Evolutionary conservation across 2,329 filamentous ascomycete species (phyloP), one percentile per base, ranked within the genome.

Genomic region (Acrodontium crateriforme): DNA sequence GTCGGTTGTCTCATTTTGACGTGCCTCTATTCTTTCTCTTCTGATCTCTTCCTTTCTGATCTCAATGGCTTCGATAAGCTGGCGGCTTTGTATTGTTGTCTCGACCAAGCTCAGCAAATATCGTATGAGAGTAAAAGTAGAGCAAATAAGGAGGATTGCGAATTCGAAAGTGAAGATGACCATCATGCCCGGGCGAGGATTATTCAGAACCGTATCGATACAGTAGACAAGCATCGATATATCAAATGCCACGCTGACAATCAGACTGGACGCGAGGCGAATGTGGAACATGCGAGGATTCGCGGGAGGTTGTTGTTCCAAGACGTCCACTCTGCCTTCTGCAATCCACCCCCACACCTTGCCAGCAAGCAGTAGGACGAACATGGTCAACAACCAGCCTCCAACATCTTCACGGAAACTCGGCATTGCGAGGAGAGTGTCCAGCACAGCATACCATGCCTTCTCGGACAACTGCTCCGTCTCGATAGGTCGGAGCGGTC

Each of bases 121-220:
- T 34, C 85, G 74, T 30, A 74, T 63, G 2, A 71, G 67, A 0
- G 84, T 93, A 25, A 87, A 84, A 28, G 74, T 63, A 1, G 87
- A 92, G 28, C 75, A 76, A 7, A 91, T 77, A 2, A 74, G 67
- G 35, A 95, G 60, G 23, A 98, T 75, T 19, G 87, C 85, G 49
- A 95, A 95, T 54, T 98, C 89, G 45, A 98, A 98, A 5, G 91
- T 74, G 48, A 98, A 98, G 84, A 98, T 95, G 38, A 98, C 84
- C 84, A 95, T 98, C 80, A 98, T 95, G 34, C 91, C 89, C 1
- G 87, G 84, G n/a, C 79, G 69, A 2, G 87, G 82, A 50, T 91
- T 76, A 32, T 80, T 74, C 27, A 94, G 74, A 17, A 95, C 85
- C 0, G 78, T 82, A 16, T 74, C 71, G 36, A 92, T 66, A 33